Percentiles rank a stretch among this genome's conserved stretches.
phyloP scores from a whole-genome alignment of 805 yeast species.

The Saccharomycopsis olivae region DNA sequence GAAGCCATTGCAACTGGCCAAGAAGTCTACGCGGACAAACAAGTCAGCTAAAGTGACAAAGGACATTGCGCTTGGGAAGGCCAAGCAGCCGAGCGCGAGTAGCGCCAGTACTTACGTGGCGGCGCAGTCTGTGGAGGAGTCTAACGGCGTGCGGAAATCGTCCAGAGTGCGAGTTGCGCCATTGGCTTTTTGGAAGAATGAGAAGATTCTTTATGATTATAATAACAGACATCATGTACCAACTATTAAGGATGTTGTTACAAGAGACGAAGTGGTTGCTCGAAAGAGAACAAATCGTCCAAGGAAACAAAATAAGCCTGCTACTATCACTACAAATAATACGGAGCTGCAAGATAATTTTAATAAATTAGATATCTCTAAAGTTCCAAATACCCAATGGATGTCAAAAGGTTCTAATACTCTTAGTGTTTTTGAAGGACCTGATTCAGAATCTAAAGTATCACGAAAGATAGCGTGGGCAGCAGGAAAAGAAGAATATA shows the following conservation, averaged over 20 bases:
- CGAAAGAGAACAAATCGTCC: background rate
- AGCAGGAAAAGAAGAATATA: constrained; percentile 40
- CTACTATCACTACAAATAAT: background rate
- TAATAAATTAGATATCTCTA: background rate
- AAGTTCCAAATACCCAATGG: constrained; percentile 37
- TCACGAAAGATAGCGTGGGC: constrained; percentile 54
- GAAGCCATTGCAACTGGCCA: constrained; percentile 12
- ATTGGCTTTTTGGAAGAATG: constrained; percentile 78
- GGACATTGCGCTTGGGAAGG: constrained; percentile 19
- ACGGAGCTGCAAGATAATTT: constrained; percentile 9
- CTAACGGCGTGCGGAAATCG: constrained; percentile 41
- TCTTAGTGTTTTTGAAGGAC: constrained; percentile 40
- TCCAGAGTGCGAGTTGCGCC: constrained; percentile 58
- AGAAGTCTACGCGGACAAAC: constrained; percentile 16
- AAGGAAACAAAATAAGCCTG: background rate
- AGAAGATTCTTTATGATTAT: constrained; percentile 51
- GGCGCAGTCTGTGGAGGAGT: constrained; percentile 24
- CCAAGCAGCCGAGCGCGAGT: constrained; percentile 43
- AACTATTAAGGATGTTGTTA: constrained; percentile 48
- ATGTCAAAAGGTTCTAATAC: constrained; percentile 30
- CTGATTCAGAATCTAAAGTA: constrained; percentile 33
- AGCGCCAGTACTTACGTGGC: constrained; percentile 75
- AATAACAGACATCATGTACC: constrained; percentile 34
- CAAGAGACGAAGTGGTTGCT: constrained; percentile 21
- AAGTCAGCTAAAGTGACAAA: constrained; percentile 13